Conservation (phyloP, 306 rosid species). For the Castanea crenata region DNA sequence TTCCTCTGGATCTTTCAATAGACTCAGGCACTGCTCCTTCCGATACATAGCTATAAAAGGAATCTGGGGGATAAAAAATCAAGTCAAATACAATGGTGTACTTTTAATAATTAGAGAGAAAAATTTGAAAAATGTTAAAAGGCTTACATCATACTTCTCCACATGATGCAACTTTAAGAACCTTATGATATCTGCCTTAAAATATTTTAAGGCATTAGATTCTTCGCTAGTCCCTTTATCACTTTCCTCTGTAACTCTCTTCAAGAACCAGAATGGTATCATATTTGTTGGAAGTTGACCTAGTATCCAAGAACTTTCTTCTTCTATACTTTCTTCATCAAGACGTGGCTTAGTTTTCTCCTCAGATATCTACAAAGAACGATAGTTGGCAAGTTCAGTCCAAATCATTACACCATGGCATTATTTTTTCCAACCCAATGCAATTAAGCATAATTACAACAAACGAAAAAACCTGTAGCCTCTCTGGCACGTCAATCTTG, state of each 20-base stretch:
- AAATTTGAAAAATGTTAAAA: not conserved
- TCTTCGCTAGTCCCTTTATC: conserved; percentile 21
- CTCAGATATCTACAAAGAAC: conserved; percentile 54
- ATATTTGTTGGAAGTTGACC: conserved; percentile 56
- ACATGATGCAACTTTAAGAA: conserved; percentile 86
- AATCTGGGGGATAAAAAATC: conserved; percentile 45
- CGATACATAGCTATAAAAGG: conserved; percentile 91
- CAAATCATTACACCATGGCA: not conserved
- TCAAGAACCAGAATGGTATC: conserved; percentile 55
- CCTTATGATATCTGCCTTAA: conserved; percentile 58
- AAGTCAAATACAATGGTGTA: conserved; percentile 8
- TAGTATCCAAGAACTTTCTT: conserved; percentile 76
- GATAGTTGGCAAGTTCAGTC: too few relatives aligned
- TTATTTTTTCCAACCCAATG: conserved; percentile 3
- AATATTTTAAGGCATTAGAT: conserved; percentile 36
- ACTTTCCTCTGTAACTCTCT: conserved; percentile 33
- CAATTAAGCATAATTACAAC: too few relatives aligned
- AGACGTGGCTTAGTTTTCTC: conserved; percentile 79
- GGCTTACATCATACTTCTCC: conserved; percentile 20
- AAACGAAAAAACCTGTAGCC: conserved; percentile 72
- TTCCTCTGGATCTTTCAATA: conserved; percentile 66
- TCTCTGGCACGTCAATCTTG: conserved; percentile 82
- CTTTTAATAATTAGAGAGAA: too few relatives aligned
- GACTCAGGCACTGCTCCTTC: conserved; percentile 85
- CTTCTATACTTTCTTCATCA: conserved; percentile 58